Evolutionary conservation across 139 green algal genomes (phyloP), one percentile per base, ranked within the genome.

Genomic region (Auxenochlorella pyrenoidosa): DNA sequence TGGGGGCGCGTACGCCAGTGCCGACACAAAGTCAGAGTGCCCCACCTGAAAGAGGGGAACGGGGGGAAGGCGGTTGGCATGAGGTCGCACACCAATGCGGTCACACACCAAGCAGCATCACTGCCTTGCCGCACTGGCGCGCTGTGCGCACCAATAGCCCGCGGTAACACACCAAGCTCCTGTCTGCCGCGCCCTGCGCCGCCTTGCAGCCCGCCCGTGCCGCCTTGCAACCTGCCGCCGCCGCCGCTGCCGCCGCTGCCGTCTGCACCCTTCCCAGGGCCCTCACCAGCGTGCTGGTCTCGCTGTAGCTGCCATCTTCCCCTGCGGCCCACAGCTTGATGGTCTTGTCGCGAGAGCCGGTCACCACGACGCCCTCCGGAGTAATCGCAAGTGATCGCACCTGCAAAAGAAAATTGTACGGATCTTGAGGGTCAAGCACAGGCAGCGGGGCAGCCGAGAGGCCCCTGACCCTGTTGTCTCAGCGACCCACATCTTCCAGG

Each of bases 21-120:
- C 76, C 2, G 90, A 91, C 6, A 99, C 97, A 85, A 95, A 99
- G 87, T 95, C 89, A 6, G 88, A 92, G 90, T 99, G 95, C 0
- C 97, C 97, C n/a, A 95, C 89, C 92, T 96, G 89, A 26, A 5
- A 30, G 51, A 51, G 47, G 18, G 32, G 47, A 12, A 47, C 32
- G 2, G 47, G 54, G 0, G 51, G 34, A 44, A 6, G 32, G 68
- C 16, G 36, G n/a, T 3, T 1, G 24, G 70, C 13, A 16, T 19
- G 22, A 72, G 34, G 70, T 34, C 18, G 30, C 15, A 34, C 70
- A 63, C 16, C 16, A 22, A 63, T 6, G 47, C 47, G 8, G 6
- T 58, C 8, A 58, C 8, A 58, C 47, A 12, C 47, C 47, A 58
- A 6, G 47, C 12, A 58, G 6, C 8, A 58, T 12, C 47, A 12